Base-by-base conservation (phyloP, 257 asterid genomes). In the Solanum sejunctum region DNA sequence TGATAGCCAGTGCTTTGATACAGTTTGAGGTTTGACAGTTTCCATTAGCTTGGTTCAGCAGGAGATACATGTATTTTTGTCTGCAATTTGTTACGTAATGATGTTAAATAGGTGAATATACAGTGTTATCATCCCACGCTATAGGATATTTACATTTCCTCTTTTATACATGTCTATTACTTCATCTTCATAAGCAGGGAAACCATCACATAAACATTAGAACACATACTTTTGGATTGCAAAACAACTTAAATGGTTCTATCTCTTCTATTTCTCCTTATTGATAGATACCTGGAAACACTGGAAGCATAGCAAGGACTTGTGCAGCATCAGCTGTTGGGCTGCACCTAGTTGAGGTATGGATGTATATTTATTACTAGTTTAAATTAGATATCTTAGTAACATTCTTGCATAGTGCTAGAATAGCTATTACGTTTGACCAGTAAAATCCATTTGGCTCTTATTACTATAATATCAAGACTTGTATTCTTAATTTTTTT, bases 261-360 rank as follows among this genome's bases (percentile, higher is more conserved):
- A 91, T 85, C 45, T 52, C 78, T 84, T 78, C 60, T 86, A 72
- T 89, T 77, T 72, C 85, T 87, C 84, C 86, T 10, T 52, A 52
- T 23, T 83, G 85, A 61, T 91, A 96, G 98, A 93, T 96, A 88
- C 98, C 98, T 84, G 99, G 99, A 85, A 97, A 95, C 89, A 90
- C 98, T 6, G 99, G 99, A 86, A 91, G 95, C 93, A 93, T 93
- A 32, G 99, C 99, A 78, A 92, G 99, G 88, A 93, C 95, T 54
- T 97, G 98, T 92, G 98, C 98, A 84, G 98, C 99, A 43, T 94
- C 98, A 39, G 94, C 95, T 84, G 98, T 97, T 90, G 94, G 96
- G 83, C 90, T 97, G 87, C 99, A 95, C 89, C 90, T 95, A 81
- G 91, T 97, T 86, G 96, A 91, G 95, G 99, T 97, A 85, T 70